These are phyloP conservation scores for Cinnamomum chago DNA, from an alignment of 164 flowering plant genomes.

Conservation along the genomic window DNA sequence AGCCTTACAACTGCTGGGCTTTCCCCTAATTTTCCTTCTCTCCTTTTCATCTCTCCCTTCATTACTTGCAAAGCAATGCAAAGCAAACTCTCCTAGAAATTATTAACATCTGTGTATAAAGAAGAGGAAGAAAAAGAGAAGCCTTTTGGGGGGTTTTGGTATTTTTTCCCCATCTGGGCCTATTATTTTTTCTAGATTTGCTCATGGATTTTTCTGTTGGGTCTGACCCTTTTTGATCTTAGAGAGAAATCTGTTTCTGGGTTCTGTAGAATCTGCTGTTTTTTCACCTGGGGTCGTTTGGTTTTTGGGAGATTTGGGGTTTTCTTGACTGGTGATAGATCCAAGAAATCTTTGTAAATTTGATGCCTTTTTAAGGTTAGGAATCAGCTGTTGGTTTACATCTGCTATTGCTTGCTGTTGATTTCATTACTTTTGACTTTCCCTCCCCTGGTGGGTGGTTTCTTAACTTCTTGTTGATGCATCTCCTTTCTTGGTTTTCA, in stretches of 20 bases:
- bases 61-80: neutral
- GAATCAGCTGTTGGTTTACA: slow-evolving; percentile 3
- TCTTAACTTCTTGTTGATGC: neutral
- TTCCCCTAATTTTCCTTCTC: neutral
- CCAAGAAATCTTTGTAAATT: neutral
- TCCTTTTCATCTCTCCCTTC: slow-evolving; percentile 1
- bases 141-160: slow-evolving; percentile 2
- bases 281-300: neutral
- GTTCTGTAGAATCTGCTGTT: slow-evolving; percentile 3
- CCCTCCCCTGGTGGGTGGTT: neutral
- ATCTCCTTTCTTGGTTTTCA: neutral
- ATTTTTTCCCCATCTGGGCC: neutral
- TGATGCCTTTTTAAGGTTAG: slow-evolving; percentile 6
- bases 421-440: slow-evolving; percentile 3
- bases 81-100: slow-evolving; percentile 9
- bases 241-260: slow-evolving; percentile 12
- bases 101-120: neutral
- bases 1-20: neutral
- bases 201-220: neutral
- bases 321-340: slow-evolving; percentile 11
- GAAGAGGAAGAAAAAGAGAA: neutral
- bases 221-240: slow-evolving; percentile 5
- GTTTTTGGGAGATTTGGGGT: slow-evolving; percentile 9
- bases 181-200: neutral
- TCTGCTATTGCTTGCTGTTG: neutral